Conservation (phyloP, 306 rosid species). For the Vachellia collinsii region DNA sequence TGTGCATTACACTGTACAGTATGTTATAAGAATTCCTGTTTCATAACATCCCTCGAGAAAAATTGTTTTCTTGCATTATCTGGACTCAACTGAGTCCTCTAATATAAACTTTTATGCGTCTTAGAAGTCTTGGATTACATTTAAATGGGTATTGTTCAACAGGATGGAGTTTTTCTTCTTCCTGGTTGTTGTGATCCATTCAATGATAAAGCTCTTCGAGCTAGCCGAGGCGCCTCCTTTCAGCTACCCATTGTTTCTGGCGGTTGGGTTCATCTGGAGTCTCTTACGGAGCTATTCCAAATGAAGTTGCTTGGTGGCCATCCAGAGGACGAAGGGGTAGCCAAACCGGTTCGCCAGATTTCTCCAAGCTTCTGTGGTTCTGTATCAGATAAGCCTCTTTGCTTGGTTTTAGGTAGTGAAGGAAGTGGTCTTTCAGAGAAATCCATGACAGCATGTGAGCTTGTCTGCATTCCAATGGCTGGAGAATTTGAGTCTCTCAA, state of each 20-base stretch:
- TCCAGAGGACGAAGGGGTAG: conserved; percentile 54
- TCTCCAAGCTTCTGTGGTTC: conserved; percentile 61
- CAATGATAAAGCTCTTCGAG: conserved; percentile 93
- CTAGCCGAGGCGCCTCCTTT: conserved; percentile 93
- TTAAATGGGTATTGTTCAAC: conserved; percentile 30
- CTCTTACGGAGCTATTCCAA: conserved; percentile 53
- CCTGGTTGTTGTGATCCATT: conserved; percentile 96
- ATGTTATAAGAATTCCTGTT: conserved; percentile 8
- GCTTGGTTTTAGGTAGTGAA: conserved; percentile 92
- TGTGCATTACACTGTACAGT: background rate
- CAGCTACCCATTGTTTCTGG: conserved; percentile 89
- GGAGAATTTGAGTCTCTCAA: conserved; percentile 90
- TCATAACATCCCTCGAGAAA: background rate
- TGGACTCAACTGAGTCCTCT: background rate
- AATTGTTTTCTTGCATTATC: background rate
- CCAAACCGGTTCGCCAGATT: conserved; percentile 51
- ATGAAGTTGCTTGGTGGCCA: conserved; percentile 85
- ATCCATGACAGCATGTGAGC: conserved; percentile 66
- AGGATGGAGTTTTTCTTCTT: conserved; percentile 87
- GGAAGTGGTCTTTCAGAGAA: conserved; percentile 84
- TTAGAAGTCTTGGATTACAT: conserved; percentile 14
- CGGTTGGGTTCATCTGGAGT: conserved; percentile 67
- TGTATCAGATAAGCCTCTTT: conserved; percentile 52
- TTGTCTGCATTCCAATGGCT: conserved; percentile 89
- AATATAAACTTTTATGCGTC: background rate